Evolutionary conservation across 768 basidiomycete species (phyloP).

Genomic region (Plicaturopsis crispa): DNA sequence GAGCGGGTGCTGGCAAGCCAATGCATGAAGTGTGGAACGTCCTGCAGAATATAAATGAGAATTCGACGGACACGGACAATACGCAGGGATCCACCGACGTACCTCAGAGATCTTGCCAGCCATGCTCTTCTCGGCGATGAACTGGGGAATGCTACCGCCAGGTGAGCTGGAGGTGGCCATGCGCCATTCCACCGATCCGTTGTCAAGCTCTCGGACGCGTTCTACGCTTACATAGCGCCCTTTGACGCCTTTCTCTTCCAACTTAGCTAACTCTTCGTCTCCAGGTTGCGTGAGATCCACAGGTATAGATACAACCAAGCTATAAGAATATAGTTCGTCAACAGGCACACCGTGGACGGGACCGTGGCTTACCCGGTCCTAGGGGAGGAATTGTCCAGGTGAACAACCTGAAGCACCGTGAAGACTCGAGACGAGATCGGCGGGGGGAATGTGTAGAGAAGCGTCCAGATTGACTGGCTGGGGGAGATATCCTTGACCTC

Average conservation of each 20-base stretch:
- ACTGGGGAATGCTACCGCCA: conserved; percentile 61
- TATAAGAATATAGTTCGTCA: conserved; percentile 5
- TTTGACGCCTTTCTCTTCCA: conserved; percentile 57
- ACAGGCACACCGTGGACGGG: not conserved
- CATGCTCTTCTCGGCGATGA: conserved; percentile 55
- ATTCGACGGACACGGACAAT: not conserved
- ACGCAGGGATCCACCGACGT: conserved; percentile 9
- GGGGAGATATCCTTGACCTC: conserved; percentile 57
- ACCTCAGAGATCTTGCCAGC: conserved; percentile 58
- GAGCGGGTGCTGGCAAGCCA: conserved; percentile 43
- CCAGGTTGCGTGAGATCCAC: conserved; percentile 48
- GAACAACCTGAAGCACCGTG: conserved; percentile 62
- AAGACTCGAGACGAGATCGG: conserved; percentile 70
- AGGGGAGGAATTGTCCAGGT: conserved; percentile 40
- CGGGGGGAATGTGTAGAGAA: conserved; percentile 66
- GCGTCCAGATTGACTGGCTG: conserved; percentile 59
- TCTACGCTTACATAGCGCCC: conserved; percentile 71
- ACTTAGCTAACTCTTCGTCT: conserved; percentile 47
- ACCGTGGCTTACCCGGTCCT: conserved; percentile 46
- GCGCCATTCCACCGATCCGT: conserved; percentile 66
- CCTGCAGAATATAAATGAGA: conserved; percentile 29
- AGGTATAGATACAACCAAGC: conserved; percentile 57
- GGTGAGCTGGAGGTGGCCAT: conserved; percentile 75
- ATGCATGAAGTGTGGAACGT: conserved; percentile 64
- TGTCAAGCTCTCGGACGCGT: conserved; percentile 49